Evolutionary conservation across 306 rosid species (phyloP), one percentile per base, ranked within the genome.

Genomic region (Vigna unguiculata): DNA sequence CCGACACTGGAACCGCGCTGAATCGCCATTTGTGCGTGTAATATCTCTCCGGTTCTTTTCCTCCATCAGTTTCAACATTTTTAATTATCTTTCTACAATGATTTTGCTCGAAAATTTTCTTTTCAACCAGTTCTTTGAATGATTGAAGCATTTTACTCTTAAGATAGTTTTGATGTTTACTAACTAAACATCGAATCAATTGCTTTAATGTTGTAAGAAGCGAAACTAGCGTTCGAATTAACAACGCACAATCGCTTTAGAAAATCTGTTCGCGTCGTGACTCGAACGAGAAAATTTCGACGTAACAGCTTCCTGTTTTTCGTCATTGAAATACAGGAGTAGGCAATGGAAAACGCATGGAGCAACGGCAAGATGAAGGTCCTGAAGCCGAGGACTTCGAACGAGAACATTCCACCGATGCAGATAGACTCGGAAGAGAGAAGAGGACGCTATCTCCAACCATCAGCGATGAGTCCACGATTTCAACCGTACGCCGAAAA

Each of bases 401-500:
- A 74, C 76, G 90, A 80, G 63, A 82, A 78, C 41, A 61, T 74
- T 79, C 65, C 87, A 13, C 83, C 82, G 38, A 70, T 85, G 78
- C 80, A 54, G 70, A 17, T 78, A 25, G 84, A 81, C 28, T 19
- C 54, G 57, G 85, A 82, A 8, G 80, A 85, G 10, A 83, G 30
- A 48, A 62, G 87, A 71, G 84, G 82, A 76, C 78, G 86, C 60
- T 75, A 64, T 70, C 80, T 72, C 48, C 81, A 64, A 34, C 53
- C 83, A 8, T 11, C 62, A 57, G 68, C 82, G 1, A 11, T 73
- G 76, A 86, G 85, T 83, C 84, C 90, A 49, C 57, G 54, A 48
- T 74, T 81, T 47, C 88, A 86, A 71, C 55, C 69, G 1, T 82
- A 41, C 85, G 20, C 81, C 1, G 91, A 89, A 74, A 89, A 86